Conservation (phyloP, 257 asterid genomes). For the Solanum peruvianum region DNA sequence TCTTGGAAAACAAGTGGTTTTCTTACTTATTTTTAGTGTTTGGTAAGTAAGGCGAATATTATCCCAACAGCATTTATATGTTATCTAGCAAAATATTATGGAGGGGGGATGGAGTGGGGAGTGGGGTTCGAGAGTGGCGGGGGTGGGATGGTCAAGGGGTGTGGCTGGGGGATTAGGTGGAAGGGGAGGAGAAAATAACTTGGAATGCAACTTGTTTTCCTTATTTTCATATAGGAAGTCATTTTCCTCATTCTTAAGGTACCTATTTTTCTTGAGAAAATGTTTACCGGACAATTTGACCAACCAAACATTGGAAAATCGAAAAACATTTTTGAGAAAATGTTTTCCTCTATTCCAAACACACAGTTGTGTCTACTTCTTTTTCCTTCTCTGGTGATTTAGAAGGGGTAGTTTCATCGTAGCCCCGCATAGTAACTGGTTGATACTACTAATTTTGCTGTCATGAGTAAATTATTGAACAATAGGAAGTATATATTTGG, state of each 20-base stretch:
- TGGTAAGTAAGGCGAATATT: not conserved
- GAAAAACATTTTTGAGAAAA: too few relatives aligned
- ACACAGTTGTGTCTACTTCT: not conserved
- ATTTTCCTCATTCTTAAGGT: not conserved
- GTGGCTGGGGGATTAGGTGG: not conserved
- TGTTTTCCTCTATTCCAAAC: not conserved
- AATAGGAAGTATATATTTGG: not conserved
- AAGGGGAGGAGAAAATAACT: not conserved
- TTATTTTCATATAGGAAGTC: not conserved
- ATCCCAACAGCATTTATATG: not conserved
- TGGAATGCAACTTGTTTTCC: not conserved
- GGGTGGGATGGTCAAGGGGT: not conserved
- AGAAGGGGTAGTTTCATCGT: not conserved
- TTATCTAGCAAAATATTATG: not conserved
- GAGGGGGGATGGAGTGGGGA: not conserved
- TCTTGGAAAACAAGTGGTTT: not conserved
- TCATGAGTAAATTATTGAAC: not conserved
- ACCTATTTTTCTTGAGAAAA: too few relatives aligned
- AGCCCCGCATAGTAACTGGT: not conserved
- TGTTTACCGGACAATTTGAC: too few relatives aligned
- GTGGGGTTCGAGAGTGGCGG: not conserved
- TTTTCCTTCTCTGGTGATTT: not conserved
- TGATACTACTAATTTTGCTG: not conserved
- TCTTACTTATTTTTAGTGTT: not conserved
- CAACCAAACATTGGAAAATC: too few relatives aligned